A percentile compares a stretch with the other conserved stretches of the same genome.
Evolutionary conservation across 139 green algal species (phyloP).

Genomic region (Desmodesmus armatus): DNA sequence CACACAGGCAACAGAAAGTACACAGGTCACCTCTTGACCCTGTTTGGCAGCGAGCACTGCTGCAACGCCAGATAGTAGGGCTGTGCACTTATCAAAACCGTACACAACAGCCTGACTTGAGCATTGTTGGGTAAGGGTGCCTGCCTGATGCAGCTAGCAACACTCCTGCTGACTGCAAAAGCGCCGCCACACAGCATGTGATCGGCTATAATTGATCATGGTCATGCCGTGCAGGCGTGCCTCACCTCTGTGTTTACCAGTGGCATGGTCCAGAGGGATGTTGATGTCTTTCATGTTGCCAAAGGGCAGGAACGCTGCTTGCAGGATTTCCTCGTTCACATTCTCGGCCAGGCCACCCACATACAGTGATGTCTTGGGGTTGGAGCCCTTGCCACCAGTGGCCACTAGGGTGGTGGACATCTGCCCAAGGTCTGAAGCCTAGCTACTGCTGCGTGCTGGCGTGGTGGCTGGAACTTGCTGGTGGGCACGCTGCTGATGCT

Average conservation of each 20-base stretch:
- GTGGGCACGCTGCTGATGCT: background rate
- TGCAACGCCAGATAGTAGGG: too few relatives aligned
- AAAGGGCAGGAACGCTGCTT: slow-evolving; percentile 97
- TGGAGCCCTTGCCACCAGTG: slow-evolving; percentile 74
- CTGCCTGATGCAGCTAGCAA: too few relatives aligned
- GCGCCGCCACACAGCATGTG: too few relatives aligned
- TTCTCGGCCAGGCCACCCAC: slow-evolving; percentile 93
- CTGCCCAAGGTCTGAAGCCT: background rate
- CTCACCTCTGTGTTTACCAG: slow-evolving; percentile 62
- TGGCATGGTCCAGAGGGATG: slow-evolving; percentile 93
- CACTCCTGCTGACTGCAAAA: too few relatives aligned
- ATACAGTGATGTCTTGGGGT: slow-evolving; percentile 93
- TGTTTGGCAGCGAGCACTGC: too few relatives aligned
- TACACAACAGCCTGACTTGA: too few relatives aligned
- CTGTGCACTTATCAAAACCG: too few relatives aligned
- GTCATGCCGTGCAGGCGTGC: too few relatives aligned
- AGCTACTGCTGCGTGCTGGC: background rate
- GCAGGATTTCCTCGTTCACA: slow-evolving; percentile 90
- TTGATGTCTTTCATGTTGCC: slow-evolving; percentile 97
- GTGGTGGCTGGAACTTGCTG: background rate
- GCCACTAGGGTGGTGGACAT: slow-evolving; percentile 71
- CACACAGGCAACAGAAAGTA: slow-evolving; percentile 83
- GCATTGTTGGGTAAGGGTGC: too few relatives aligned
- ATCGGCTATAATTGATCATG: too few relatives aligned
- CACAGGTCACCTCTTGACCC: too few relatives aligned